Conservation (phyloP, 2,329 filamentous ascomycete species). For the Colletotrichum limetticola region DNA sequence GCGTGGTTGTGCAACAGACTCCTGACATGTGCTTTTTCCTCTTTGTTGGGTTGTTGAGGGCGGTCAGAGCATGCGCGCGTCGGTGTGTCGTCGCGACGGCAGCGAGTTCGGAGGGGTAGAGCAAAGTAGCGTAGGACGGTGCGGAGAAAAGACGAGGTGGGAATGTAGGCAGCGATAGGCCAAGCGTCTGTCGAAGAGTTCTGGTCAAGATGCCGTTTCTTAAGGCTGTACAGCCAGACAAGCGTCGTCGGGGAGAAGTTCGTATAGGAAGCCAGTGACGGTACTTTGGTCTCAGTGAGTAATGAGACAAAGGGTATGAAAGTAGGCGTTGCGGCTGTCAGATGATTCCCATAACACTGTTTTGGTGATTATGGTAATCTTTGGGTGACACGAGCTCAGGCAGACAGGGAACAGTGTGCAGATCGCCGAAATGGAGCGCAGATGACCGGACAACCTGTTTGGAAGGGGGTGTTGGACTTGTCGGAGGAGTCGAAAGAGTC, state of each 20-base stretch:
- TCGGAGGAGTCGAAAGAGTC: slow-evolving; percentile 8
- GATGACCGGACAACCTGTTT: slow-evolving; percentile 26
- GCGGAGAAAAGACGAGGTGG: background rate
- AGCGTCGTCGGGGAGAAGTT: background rate
- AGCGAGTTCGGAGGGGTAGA: background rate
- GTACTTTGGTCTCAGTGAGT: background rate
- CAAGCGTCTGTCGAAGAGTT: background rate
- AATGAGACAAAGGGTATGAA: background rate
- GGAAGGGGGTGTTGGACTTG: slow-evolving; percentile 1
- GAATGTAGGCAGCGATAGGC: background rate
- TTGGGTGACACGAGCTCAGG: background rate
- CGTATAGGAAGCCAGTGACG: background rate
- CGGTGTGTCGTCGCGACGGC: slow-evolving; percentile 18
- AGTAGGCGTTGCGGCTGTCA: slow-evolving; percentile 4
- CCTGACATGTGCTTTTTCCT: slow-evolving; percentile 27
- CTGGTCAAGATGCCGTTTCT: background rate
- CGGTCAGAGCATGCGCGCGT: slow-evolving; percentile 29
- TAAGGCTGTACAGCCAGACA: background rate
- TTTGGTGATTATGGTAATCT: background rate
- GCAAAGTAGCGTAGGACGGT: background rate
- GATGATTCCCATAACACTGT: slow-evolving; percentile 5
- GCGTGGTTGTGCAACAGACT: slow-evolving; percentile 5
- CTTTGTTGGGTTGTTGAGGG: slow-evolving; percentile 5
- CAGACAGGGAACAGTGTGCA: slow-evolving; percentile 21
- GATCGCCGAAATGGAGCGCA: slow-evolving; percentile 21